phyloP scores from a whole-genome alignment of 805 yeast genomes.

The Saturnispora galanensis region DNA sequence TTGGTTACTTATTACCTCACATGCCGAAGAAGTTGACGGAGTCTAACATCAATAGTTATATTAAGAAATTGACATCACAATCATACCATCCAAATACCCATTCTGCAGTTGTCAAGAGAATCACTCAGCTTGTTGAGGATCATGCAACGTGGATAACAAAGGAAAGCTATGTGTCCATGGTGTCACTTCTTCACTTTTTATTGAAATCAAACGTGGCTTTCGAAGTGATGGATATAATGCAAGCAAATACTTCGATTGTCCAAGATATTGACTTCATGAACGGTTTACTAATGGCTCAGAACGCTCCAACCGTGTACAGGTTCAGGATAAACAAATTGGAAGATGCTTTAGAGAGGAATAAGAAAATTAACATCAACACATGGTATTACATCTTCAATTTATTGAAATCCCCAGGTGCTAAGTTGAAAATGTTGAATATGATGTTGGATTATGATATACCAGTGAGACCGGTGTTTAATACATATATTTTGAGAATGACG shows the following conservation, averaged over 20 bases:
- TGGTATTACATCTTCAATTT: constrained; percentile 22
- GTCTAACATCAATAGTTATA: constrained; percentile 13
- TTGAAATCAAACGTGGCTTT: constrained; percentile 13
- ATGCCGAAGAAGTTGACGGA: constrained; percentile 10
- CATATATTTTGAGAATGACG: constrained; percentile 14
- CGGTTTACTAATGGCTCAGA: constrained; percentile 15
- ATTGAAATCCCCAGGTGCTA: constrained; percentile 13
- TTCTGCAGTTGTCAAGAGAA: constrained; percentile 12
- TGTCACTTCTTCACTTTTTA: constrained; percentile 16
- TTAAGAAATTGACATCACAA: constrained; percentile 14
- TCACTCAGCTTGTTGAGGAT: constrained; percentile 11
- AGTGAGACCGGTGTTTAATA: constrained; percentile 17
- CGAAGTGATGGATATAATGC: constrained; percentile 18
- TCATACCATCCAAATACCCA: constrained; percentile 13
- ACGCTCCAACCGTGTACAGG: constrained; percentile 13
- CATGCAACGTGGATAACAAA: constrained; percentile 15
- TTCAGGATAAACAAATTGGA: constrained; percentile 16
- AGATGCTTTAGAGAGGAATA: constrained; percentile 9
- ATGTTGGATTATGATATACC: constrained; percentile 19
- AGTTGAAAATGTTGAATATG: constrained; percentile 15
- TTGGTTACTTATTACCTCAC: constrained; percentile 13
- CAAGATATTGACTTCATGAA: constrained; percentile 24
- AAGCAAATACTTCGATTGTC: constrained; percentile 10
- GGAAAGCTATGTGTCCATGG: constrained; percentile 13
- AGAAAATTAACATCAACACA: constrained; percentile 19